Conservation (phyloP, 495 filamentous ascomycete species). For the Beverwykella pulmonaria region DNA sequence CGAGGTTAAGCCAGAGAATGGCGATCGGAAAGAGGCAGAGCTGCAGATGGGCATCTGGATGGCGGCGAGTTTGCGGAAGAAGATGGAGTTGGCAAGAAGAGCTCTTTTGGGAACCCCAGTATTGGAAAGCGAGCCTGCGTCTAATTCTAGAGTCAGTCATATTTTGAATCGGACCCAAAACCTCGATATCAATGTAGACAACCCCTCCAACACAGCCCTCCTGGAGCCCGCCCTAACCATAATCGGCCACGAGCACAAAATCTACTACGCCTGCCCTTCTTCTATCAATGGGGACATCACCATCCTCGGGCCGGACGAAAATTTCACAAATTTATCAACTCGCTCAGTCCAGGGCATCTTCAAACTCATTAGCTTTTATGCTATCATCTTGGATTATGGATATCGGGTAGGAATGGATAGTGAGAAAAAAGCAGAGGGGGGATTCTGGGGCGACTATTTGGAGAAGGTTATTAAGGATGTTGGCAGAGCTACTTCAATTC, state of each 20-base stretch:
- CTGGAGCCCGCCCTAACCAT: constrained; percentile 27
- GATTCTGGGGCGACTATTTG: constrained; percentile 3
- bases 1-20: constrained; percentile 27
- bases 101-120: too few relatives aligned
- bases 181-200: too few relatives aligned
- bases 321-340: constrained; percentile 14
- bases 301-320: constrained; percentile 25
- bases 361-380: constrained; percentile 18
- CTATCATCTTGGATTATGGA: constrained; percentile 21
- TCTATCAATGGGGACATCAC: constrained; percentile 7
- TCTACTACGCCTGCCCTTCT: constrained; percentile 30
- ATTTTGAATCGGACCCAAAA: too few relatives aligned
- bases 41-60: constrained; percentile 31
- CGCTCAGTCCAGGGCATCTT: constrained; percentile 22
- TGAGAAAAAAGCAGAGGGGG: not conserved
- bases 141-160: not conserved
- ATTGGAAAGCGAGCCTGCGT: too few relatives aligned
- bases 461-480: not conserved
- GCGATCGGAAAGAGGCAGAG: constrained; percentile 21
- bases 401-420: not conserved
- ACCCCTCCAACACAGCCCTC: constrained; percentile 16
- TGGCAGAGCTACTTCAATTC: too few relatives aligned
- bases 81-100: constrained; percentile 17
- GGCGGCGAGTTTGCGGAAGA: constrained; percentile 31
- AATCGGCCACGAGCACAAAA: constrained; percentile 29